Percentiles rank a stretch among this genome's conserved stretches.
These are phyloP conservation scores for Puccinia horiana DNA, from an alignment of 1,284 basidiomycete genomes.

Conservation along the genomic window DNA sequence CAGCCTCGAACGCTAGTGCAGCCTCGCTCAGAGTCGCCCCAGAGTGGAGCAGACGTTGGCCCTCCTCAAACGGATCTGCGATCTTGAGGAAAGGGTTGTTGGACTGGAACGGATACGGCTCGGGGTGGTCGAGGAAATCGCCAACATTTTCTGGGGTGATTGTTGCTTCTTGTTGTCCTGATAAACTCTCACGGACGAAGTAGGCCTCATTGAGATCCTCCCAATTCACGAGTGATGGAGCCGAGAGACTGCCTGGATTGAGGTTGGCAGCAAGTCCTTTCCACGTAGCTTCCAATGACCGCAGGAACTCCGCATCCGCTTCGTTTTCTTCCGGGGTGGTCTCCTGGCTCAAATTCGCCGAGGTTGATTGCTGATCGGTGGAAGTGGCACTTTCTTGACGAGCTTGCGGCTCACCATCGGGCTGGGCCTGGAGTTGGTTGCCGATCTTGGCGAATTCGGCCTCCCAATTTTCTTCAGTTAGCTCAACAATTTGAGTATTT, in stretches of 20 bases:
- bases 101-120: conserved; percentile 53
- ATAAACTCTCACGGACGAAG: conserved; percentile 50
- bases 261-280: conserved; percentile 53
- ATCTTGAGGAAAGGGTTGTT: conserved; percentile 70
- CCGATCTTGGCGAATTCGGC: conserved; percentile 49
- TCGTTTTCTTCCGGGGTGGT: conserved; percentile 58
- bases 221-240: conserved; percentile 67
- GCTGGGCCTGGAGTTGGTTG: conserved; percentile 24
- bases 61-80: conserved; percentile 62
- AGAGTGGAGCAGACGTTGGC: conserved; percentile 67
- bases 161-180: conserved; percentile 25
- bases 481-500: conserved; percentile 55
- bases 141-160: conserved; percentile 55
- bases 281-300: conserved; percentile 55
- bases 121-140: conserved; percentile 52
- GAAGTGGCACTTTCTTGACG: not conserved
- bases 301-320: conserved; percentile 60
- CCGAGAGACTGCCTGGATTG: conserved; percentile 65
- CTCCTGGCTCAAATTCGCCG: conserved; percentile 4
- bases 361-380: conserved; percentile 15
- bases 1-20: conserved; percentile 63
- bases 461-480: conserved; percentile 54
- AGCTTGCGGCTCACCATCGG: not conserved
- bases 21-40: conserved; percentile 57
- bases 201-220: conserved; percentile 54